Evolutionary conservation across 306 rosid genomes (phyloP).

Genomic region (Ceratonia siliqua): DNA sequence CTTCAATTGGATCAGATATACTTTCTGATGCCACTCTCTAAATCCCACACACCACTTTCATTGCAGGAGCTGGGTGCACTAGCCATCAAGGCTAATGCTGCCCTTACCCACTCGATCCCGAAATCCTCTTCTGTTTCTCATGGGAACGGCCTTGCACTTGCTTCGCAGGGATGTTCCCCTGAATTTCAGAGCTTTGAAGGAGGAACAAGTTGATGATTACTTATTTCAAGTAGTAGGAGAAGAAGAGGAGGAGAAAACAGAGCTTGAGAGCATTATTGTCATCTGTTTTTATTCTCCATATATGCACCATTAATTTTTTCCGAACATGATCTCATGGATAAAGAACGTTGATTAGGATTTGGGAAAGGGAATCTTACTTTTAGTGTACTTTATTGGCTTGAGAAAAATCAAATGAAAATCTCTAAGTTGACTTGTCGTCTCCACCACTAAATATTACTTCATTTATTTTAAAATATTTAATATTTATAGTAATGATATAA

Average conservation of each 20-base stretch:
- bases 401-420: neutral
- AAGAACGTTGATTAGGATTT: neutral
- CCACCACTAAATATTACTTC: constrained; percentile 8
- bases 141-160: neutral
- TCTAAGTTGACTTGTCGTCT: neutral
- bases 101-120: constrained; percentile 32
- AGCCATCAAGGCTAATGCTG: constrained; percentile 50
- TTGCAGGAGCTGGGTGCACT: constrained; percentile 42
- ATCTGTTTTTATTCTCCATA: neutral
- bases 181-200: neutral
- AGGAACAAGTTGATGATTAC: neutral
- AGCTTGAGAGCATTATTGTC: neutral
- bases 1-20: constrained; percentile 49
- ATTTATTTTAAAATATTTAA: too few relatives aligned
- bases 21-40: constrained; percentile 46
- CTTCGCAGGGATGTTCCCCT: neutral
- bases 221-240: neutral
- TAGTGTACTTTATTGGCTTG: neutral
- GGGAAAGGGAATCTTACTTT: neutral
- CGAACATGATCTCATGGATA: neutral
- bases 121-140: neutral
- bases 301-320: neutral
- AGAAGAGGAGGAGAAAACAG: neutral
- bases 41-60: constrained; percentile 35
- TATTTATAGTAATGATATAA: too few relatives aligned